Conservation (phyloP, 2,329 filamentous ascomycete genomes). For the Plenodomus lindquistii region DNA sequence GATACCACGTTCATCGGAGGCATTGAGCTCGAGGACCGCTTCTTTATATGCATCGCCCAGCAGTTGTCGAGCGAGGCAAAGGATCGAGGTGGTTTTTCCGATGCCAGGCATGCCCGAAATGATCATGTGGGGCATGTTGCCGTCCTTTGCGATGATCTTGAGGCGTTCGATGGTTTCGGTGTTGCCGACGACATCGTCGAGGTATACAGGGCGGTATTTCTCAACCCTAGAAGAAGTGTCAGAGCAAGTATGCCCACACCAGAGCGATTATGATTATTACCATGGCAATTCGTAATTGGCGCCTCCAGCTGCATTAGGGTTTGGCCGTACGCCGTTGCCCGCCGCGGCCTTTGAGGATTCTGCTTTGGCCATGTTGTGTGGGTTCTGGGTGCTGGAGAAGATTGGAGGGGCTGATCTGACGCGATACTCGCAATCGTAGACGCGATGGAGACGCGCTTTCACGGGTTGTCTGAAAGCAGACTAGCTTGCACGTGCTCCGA, state of each 20-base stretch:
- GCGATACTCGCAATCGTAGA: slow-evolving; percentile 25
- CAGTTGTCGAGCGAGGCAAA: slow-evolving; percentile 89
- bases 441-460: slow-evolving; percentile 22
- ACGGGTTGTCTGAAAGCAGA: slow-evolving; percentile 13
- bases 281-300: slow-evolving; percentile 78
- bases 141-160: slow-evolving; percentile 97
- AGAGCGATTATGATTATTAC: slow-evolving; percentile 49
- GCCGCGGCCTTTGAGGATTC: slow-evolving; percentile 55
- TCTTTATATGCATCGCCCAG: slow-evolving; percentile 95
- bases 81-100: slow-evolving; percentile 93
- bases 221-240: slow-evolving; percentile 72
- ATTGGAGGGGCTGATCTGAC: slow-evolving; percentile 10
- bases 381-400: slow-evolving; percentile 12
- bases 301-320: slow-evolving; percentile 44
- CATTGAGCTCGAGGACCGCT: slow-evolving; percentile 93
- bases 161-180: slow-evolving; percentile 95
- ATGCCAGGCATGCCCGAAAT: slow-evolving; percentile 99
- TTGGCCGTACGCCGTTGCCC: slow-evolving; percentile 49
- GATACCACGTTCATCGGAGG: slow-evolving; percentile 94
- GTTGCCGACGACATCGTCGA: slow-evolving; percentile 97
- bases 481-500: slow-evolving; percentile 2
- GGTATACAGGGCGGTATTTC: slow-evolving; percentile 92
- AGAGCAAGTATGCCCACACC: slow-evolving; percentile 7
- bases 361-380: slow-evolving; percentile 50
- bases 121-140: slow-evolving; percentile 99